Percentiles rank a stretch among this genome's conserved stretches.
phyloP scores from a whole-genome alignment of 2,329 filamentous ascomycete species.

The Ceratocystis cubensis region DNA sequence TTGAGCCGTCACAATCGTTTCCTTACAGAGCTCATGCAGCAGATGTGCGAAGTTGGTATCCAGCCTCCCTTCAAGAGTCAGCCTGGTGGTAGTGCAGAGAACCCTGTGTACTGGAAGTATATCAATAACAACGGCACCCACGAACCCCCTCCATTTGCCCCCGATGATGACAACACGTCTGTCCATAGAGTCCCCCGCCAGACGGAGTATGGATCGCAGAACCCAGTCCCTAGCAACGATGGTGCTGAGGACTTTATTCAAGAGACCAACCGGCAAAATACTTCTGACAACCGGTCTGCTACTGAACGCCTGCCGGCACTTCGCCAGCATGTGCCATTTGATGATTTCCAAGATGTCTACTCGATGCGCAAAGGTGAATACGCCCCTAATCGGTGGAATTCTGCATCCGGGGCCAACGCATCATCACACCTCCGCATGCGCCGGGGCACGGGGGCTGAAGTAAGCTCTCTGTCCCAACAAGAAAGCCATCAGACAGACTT shows the following conservation, averaged over 20 bases:
- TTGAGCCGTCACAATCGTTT: conserved; percentile 88
- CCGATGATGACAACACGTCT: conserved; percentile 12
- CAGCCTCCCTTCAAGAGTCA: conserved; percentile 54
- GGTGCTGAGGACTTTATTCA: conserved; percentile 10
- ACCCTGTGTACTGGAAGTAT: conserved; percentile 46
- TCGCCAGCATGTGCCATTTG: conserved; percentile 24
- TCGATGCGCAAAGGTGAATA: conserved; percentile 18
- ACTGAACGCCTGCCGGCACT: conserved; percentile 19
- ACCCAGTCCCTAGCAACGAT: not conserved
- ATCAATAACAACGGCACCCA: conserved; percentile 20
- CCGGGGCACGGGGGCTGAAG: conserved; percentile 11
- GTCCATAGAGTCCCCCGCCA: conserved; percentile 12
- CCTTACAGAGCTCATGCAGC: conserved; percentile 77
- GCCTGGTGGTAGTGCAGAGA: conserved; percentile 56
- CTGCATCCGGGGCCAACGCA: conserved; percentile 6
- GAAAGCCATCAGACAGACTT: conserved; percentile 20
- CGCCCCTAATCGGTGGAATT: conserved; percentile 15
- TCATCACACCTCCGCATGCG: conserved; percentile 15
- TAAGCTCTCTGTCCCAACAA: conserved; percentile 15
- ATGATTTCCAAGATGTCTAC: conserved; percentile 36
- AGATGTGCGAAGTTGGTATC: conserved; percentile 72
- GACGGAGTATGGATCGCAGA: not conserved
- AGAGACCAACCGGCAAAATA: not conserved
- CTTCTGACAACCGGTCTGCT: conserved; percentile 14
- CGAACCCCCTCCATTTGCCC: conserved; percentile 1